A percentile compares a stretch with the other conserved stretches of the same genome.
Conservation (phyloP, 306 rosid genomes). For the Glycine latifolia region DNA sequence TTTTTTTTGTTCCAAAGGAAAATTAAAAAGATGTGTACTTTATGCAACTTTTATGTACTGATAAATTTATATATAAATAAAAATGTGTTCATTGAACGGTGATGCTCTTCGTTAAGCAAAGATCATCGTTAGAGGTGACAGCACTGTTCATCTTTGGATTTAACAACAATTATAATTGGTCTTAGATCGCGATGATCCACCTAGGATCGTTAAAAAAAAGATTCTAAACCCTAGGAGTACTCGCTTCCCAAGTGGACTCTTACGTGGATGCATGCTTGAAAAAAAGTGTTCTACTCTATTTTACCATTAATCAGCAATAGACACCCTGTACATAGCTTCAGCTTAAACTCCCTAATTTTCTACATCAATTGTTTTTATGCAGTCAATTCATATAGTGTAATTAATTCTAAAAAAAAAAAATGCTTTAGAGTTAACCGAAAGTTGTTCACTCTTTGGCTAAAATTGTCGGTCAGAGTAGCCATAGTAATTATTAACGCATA, state of each 20-base stretch:
- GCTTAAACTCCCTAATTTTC: too few species aligned
- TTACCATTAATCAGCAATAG: not conserved
- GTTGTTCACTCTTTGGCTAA: not conserved
- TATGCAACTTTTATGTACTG: not conserved
- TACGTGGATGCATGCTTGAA: slow-evolving; percentile 34
- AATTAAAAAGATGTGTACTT: not conserved
- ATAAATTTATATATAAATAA: not conserved
- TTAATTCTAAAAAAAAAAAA: too few species aligned
- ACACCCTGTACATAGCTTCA: not conserved
- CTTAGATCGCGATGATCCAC: slow-evolving; percentile 41
- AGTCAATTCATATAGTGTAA: too few species aligned
- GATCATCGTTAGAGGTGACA: slow-evolving; percentile 3
- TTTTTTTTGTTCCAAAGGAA: not conserved
- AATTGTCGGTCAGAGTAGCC: slow-evolving; percentile 14
- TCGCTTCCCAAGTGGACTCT: slow-evolving; percentile 48
- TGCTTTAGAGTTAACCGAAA: not conserved
- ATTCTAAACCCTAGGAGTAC: slow-evolving; percentile 46
- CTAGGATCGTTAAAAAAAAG: slow-evolving; percentile 57
- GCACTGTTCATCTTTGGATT: slow-evolving; percentile 1
- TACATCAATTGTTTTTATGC: too few species aligned
- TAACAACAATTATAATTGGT: slow-evolving; percentile 21
- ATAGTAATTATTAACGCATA: slow-evolving; percentile 1
- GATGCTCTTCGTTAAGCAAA: not conserved
- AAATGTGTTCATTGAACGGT: not conserved
- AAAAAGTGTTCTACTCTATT: not conserved